Base-by-base conservation (phyloP, 1,139 yeast genomes). In the Torulaspora globosa region DNA sequence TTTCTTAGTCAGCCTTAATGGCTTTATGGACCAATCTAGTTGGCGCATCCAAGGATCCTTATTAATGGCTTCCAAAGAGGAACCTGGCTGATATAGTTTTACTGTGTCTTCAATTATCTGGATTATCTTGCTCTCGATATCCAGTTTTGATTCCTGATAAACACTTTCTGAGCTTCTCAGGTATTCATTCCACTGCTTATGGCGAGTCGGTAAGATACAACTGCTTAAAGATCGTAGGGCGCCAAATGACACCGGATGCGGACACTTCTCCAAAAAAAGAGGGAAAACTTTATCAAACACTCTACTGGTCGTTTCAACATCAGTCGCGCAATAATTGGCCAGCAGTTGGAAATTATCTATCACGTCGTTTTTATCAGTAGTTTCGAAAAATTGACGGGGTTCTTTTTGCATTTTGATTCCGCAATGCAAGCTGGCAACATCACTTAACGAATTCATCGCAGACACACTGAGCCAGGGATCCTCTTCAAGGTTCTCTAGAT, bases 231-330 rank as follows among this genome's bases (percentile, higher is more conserved):
- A 84, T 52, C 84, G 74, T 47, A 92, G 70, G 0, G 96, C 97
- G 1, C 95, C 92, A 70, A 92, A 85, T 19, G 95, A 87, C 1
- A 90, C 96, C 0, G 98, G 97, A 65, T 94, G 98, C 0, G 97
- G 96, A 28, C 90, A 80, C 43, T 80, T 76, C 26, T 70, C 59
- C 33, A 78, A 67, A 59, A 86, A 94, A 28, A 71, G 69, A 0
- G 96, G 96, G 39, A 83, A 77, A 0, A 89, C 76, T 49, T 78
- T 79, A 47, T 75, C 71, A 52, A 84, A 80, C 0, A 92, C 90
- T 50, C 71, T 69, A 59, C 75, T 84, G 0, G 98, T 92, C 1
- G 84, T 82, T 2, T 69, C 70, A 0, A 89, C 96, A 68, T 94
- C 99, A 11, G 69, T 70, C 1, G 96, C 89, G 73, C 98, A 94